Conservation (phyloP, 2,329 filamentous ascomycete species). For the Simplicillium sp. region DNA sequence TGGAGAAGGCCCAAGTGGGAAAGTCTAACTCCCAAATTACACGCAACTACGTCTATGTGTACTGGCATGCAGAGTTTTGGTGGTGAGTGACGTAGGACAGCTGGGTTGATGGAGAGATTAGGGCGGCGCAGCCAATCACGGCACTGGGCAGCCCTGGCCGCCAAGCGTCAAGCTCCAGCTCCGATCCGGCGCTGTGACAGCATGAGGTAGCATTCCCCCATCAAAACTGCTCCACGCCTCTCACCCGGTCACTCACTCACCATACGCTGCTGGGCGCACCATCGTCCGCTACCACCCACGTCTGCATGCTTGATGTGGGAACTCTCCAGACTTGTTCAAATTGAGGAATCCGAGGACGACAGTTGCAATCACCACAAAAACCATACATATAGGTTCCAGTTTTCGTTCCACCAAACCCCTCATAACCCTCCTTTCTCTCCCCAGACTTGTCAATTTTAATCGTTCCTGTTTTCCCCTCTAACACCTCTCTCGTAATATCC, state of each 20-base stretch:
- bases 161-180: background rate
- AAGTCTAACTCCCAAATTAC: no score
- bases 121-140: no score
- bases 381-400: background rate
- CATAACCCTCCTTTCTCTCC: background rate
- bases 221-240: background rate
- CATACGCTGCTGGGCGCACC: background rate
- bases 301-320: background rate
- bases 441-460: background rate
- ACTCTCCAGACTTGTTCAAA: background rate
- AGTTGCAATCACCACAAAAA: background rate
- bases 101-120: no score
- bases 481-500: background rate
- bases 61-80: no score
- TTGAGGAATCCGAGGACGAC: background rate
- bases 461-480: background rate
- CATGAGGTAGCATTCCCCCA: background rate
- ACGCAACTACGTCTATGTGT: no score
- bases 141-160: no score
- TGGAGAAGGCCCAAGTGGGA: no score
- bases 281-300: slow-evolving; percentile 1
- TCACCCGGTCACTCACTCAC: background rate
- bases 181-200: background rate
- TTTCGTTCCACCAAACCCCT: background rate
- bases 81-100: no score